These are phyloP conservation scores for Lagenidium sp. DNA, from an alignment of 352 stramenopile genomes.

Conservation along the genomic window DNA sequence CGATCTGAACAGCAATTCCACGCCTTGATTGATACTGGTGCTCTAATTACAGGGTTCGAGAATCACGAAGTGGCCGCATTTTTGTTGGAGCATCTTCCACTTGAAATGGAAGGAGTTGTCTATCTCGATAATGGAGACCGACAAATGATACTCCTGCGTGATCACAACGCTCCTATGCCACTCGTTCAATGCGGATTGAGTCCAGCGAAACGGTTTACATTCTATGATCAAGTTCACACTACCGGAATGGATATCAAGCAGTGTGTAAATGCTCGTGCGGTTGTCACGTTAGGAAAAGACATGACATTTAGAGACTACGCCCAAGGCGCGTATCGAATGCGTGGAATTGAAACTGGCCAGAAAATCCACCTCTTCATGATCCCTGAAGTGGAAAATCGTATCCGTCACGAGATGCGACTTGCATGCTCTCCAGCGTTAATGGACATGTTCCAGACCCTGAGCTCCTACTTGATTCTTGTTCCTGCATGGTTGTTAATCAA, in stretches of 20 bases:
- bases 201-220: constrained; percentile 85
- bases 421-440: constrained; percentile 19
- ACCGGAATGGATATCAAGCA: constrained; percentile 93
- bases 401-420: constrained; percentile 65
- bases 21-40: constrained; percentile 88
- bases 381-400: constrained; percentile 88
- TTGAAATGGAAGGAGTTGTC: constrained; percentile 85
- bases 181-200: constrained; percentile 85
- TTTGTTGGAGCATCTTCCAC: constrained; percentile 65
- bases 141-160: constrained; percentile 90
- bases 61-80: constrained; percentile 85
- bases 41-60: constrained; percentile 86
- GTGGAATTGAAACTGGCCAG: constrained; percentile 85
- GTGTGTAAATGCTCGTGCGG: constrained; percentile 76
- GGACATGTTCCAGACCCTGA: constrained; percentile 15
- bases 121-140: constrained; percentile 86
- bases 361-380: constrained; percentile 92
- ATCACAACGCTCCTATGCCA: constrained; percentile 92
- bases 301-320: constrained; percentile 96
- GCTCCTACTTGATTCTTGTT: constrained; percentile 70
- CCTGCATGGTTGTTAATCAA: constrained; percentile 97
- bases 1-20: constrained; percentile 65
- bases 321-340: constrained; percentile 89
- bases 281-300: constrained; percentile 92
- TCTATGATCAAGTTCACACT: constrained; percentile 93